phyloP scores from a whole-genome alignment of 352 stramenopile species.

The Phytophthora crassamura region DNA sequence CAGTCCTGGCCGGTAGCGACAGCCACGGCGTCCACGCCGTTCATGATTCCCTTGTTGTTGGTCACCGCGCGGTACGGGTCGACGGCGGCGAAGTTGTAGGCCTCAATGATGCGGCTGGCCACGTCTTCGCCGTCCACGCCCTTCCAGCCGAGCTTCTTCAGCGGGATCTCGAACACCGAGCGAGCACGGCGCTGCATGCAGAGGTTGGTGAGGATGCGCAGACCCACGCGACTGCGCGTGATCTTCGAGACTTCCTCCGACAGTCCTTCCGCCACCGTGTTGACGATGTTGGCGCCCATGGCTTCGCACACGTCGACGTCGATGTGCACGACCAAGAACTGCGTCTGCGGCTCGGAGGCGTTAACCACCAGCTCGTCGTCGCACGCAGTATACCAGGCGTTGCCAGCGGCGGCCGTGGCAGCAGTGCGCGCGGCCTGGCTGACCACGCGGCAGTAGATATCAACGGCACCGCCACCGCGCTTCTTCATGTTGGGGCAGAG shows the following conservation, averaged over 20 bases:
- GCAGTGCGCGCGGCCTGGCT: slow-evolving; percentile 46
- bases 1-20: slow-evolving; percentile 88
- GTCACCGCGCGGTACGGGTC: slow-evolving; percentile 88
- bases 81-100: slow-evolving; percentile 85
- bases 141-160: slow-evolving; percentile 82
- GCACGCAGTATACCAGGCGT: slow-evolving; percentile 67
- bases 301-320: slow-evolving; percentile 90
- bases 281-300: slow-evolving; percentile 91
- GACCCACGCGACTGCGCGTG: slow-evolving; percentile 67
- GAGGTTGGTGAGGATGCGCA: slow-evolving; percentile 92
- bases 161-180: slow-evolving; percentile 73
- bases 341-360: slow-evolving; percentile 37
- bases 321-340: slow-evolving; percentile 86
- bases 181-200: slow-evolving; percentile 83
- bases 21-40: slow-evolving; percentile 83
- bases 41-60: slow-evolving; percentile 93
- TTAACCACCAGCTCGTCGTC: slow-evolving; percentile 63
- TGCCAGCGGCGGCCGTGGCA: slow-evolving; percentile 25
- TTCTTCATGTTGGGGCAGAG: slow-evolving; percentile 90
- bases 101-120: slow-evolving; percentile 79
- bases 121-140: slow-evolving; percentile 78
- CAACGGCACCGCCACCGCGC: slow-evolving; percentile 75
- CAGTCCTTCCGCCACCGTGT: slow-evolving; percentile 86
- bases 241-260: slow-evolving; percentile 75
- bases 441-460: slow-evolving; percentile 86